Conservation (phyloP, 257 asterid species). For the Ligustrum vulgare region DNA sequence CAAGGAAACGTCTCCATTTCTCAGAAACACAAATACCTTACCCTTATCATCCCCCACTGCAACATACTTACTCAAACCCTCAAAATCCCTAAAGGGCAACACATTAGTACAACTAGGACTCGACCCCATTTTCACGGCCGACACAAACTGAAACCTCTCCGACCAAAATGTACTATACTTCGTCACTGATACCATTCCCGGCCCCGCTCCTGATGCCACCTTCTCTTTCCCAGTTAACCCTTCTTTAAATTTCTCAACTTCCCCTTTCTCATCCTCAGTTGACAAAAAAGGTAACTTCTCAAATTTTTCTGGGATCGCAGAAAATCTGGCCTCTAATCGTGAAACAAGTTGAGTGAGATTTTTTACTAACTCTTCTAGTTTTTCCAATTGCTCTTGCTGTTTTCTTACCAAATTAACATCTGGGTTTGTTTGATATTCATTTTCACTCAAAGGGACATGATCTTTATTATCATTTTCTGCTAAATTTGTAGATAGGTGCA, state of each 20-base stretch:
- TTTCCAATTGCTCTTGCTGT: constrained; percentile 66
- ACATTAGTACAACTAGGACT: constrained; percentile 62
- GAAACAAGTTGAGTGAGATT: constrained; percentile 63
- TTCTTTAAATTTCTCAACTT: constrained; percentile 23
- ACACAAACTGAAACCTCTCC: constrained; percentile 80
- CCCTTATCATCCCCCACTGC: constrained; percentile 85
- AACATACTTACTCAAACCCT: constrained; percentile 73
- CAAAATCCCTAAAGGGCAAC: constrained; percentile 74
- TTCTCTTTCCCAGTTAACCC: constrained; percentile 29
- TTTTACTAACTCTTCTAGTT: constrained; percentile 59
- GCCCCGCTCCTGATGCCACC: constrained; percentile 22
- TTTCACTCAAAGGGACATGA: constrained; percentile 23
- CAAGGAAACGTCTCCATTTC: constrained; percentile 68
- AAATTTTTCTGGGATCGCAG: constrained; percentile 26
- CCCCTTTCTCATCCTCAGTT: constrained; percentile 20
- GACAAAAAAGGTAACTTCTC: constrained; percentile 20
- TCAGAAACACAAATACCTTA: constrained; percentile 49
- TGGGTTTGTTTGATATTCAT: constrained; percentile 3
- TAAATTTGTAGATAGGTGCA: constrained; percentile 30
- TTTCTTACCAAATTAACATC: constrained; percentile 35
- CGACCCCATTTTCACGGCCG: constrained; percentile 82
- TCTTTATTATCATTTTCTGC: constrained; percentile 23
- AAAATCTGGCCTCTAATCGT: constrained; percentile 62
- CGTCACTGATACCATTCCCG: constrained; percentile 44
- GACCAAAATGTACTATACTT: constrained; percentile 86